Evolutionary conservation across 495 filamentous ascomycete genomes (phyloP).

Genomic region (Terfezia boudieri): DNA sequence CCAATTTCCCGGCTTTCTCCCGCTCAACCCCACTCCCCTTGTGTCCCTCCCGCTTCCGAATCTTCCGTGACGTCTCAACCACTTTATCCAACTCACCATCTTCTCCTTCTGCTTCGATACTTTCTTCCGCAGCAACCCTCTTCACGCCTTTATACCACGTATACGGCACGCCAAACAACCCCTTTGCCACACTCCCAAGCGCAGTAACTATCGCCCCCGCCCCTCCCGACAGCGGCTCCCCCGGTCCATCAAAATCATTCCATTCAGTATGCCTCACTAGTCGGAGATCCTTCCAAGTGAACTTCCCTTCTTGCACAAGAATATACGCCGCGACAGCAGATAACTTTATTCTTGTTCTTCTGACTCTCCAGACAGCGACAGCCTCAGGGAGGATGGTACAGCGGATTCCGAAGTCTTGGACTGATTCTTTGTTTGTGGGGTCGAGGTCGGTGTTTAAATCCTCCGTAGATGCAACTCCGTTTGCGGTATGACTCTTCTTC

Average conservation of each 20-base stretch:
- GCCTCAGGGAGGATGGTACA: constrained; percentile 42
- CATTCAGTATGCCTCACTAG: constrained; percentile 46
- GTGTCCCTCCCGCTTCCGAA: background rate
- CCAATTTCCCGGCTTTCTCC: background rate
- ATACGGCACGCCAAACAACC: constrained; percentile 8
- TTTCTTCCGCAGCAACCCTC: background rate
- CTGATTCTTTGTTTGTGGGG: background rate
- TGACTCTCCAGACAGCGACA: constrained; percentile 46
- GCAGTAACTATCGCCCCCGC: constrained; percentile 33
- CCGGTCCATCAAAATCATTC: constrained; percentile 61
- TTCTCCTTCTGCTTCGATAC: too few species aligned
- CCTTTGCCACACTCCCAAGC: constrained; percentile 24
- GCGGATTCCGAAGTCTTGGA: constrained; percentile 29
- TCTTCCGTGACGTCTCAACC: background rate
- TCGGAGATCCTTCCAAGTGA: constrained; percentile 42
- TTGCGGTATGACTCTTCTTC: background rate
- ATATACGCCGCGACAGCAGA: constrained; percentile 45
- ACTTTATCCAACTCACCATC: too few species aligned
- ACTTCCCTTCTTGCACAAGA: constrained; percentile 31
- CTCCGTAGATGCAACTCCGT: background rate
- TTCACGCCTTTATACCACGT: background rate
- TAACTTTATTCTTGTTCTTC: constrained; percentile 32
- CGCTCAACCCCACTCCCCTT: background rate
- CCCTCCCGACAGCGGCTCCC: constrained; percentile 46
- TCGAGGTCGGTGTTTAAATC: too few species aligned